These are phyloP conservation scores for Arxiozyma heterogenica DNA, from an alignment of 1,139 yeast genomes.

Conservation along the genomic window DNA sequence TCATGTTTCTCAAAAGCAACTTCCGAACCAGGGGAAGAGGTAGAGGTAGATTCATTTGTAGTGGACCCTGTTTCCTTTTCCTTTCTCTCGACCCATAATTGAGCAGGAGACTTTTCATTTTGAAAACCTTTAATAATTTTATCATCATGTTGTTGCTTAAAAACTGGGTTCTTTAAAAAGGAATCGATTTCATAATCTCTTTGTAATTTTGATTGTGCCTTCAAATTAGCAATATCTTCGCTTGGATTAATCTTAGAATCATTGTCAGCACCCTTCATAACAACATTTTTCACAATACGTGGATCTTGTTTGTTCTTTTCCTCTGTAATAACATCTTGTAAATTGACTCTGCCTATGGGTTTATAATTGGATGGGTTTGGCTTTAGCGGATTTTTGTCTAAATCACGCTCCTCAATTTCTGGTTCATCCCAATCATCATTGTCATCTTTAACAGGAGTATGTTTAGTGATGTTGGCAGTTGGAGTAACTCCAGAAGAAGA, in stretches of 20 bases:
- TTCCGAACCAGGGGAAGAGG: constrained; percentile 34
- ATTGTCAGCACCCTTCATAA: background rate
- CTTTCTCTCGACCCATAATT: constrained; percentile 88
- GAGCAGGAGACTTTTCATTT: constrained; percentile 88
- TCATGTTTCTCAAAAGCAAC: constrained; percentile 16
- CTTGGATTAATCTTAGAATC: constrained; percentile 17
- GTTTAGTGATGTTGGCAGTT: background rate
- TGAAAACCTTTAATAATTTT: constrained; percentile 55
- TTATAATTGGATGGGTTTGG: constrained; percentile 42
- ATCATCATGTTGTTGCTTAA: constrained; percentile 33
- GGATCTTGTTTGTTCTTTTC: constrained; percentile 35
- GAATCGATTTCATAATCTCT: constrained; percentile 32
- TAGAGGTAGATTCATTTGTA: constrained; percentile 12
- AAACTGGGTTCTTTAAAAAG: constrained; percentile 32
- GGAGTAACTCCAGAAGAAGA: background rate
- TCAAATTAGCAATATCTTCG: constrained; percentile 30
- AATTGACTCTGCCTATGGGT: constrained; percentile 50
- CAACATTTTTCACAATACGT: constrained; percentile 23
- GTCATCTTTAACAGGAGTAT: constrained; percentile 15
- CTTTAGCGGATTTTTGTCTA: constrained; percentile 50
- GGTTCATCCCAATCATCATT: constrained; percentile 58
- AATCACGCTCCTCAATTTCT: constrained; percentile 66
- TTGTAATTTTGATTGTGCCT: constrained; percentile 43
- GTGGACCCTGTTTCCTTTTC: constrained; percentile 32
- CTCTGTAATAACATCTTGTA: constrained; percentile 34